phyloP scores from a whole-genome alignment of 2,329 filamentous ascomycete species.

The Cordyceps pruinosa region DNA sequence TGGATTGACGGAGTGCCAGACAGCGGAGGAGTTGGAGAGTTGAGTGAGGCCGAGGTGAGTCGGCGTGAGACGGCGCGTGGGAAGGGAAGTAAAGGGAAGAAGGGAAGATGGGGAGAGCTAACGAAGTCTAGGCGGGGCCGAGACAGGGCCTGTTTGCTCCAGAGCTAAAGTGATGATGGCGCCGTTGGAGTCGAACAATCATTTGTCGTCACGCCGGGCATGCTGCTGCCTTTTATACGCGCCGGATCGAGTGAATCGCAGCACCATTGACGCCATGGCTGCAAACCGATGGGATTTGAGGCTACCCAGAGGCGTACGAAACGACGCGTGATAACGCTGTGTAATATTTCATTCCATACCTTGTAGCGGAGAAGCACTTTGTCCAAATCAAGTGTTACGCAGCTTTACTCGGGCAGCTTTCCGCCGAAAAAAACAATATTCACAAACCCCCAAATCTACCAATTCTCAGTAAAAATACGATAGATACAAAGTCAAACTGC shows the following conservation, averaged over 20 bases:
- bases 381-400: too few relatives aligned
- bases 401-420: too few relatives aligned
- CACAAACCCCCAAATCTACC: too few relatives aligned
- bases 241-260: not conserved
- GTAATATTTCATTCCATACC: not conserved
- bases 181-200: not conserved
- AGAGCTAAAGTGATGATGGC: not conserved
- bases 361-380: too few relatives aligned
- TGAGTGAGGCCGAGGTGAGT: constrained; percentile 6
- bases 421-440: too few relatives aligned
- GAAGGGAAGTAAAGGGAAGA: too few relatives aligned
- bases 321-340: not conserved
- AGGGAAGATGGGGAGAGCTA: not conserved
- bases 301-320: not conserved
- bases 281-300: not conserved
- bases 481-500: too few relatives aligned
- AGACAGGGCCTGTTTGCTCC: not conserved
- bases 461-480: too few relatives aligned
- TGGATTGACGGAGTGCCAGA: not conserved
- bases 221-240: not conserved
- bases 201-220: not conserved
- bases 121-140: not conserved
- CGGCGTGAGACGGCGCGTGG: too few relatives aligned
- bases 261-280: not conserved
- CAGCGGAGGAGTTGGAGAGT: not conserved